Percentiles rank a stretch among this genome's conserved stretches.
These are phyloP conservation scores for Penicillium sp. DNA, from an alignment of 2,329 filamentous ascomycete genomes.

Conservation along the genomic window DNA sequence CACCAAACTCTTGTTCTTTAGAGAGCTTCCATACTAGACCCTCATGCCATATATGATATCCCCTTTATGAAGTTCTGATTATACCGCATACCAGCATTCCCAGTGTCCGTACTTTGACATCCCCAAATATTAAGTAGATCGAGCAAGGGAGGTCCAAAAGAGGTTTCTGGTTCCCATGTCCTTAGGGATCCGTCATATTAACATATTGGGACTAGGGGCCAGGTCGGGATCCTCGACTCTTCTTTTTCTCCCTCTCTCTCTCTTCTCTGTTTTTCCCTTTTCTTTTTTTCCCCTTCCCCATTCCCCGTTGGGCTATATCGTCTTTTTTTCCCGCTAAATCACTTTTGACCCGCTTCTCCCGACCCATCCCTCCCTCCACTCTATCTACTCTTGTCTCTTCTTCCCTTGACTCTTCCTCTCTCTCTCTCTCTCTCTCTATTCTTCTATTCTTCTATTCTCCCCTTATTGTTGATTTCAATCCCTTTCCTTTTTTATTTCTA, in stretches of 20 bases:
- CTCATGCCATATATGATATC: not conserved
- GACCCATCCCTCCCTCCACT: conserved; percentile 16
- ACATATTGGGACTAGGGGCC: conserved; percentile 44
- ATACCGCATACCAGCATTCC: conserved; percentile 9
- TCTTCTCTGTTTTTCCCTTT: conserved; percentile 13
- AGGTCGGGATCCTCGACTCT: conserved; percentile 37
- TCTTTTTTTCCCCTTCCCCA: conserved; percentile 11
- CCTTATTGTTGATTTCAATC: not conserved
- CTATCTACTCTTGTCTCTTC: conserved; percentile 12
- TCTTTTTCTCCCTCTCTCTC: conserved; percentile 17
- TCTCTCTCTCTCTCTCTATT: not conserved
- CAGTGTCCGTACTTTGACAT: not conserved
- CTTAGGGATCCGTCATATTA: conserved; percentile 44
- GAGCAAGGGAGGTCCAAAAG: conserved; percentile 9
- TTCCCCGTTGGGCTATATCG: conserved; percentile 7
- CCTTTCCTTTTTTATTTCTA: not conserved
- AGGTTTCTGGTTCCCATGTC: conserved; percentile 8
- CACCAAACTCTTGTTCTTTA: not conserved
- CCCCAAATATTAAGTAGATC: conserved; percentile 8
- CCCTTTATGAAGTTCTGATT: not conserved
- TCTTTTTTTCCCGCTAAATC: conserved; percentile 11
- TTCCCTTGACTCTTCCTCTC: conserved; percentile 3
- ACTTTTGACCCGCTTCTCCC: conserved; percentile 13
- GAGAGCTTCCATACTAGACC: not conserved
- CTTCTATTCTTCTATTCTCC: conserved; percentile 6